A percentile compares a stretch with the other conserved stretches of the same genome.
phyloP scores from a whole-genome alignment of 805 yeast genomes.

The Barnettozyma sucrosica region DNA sequence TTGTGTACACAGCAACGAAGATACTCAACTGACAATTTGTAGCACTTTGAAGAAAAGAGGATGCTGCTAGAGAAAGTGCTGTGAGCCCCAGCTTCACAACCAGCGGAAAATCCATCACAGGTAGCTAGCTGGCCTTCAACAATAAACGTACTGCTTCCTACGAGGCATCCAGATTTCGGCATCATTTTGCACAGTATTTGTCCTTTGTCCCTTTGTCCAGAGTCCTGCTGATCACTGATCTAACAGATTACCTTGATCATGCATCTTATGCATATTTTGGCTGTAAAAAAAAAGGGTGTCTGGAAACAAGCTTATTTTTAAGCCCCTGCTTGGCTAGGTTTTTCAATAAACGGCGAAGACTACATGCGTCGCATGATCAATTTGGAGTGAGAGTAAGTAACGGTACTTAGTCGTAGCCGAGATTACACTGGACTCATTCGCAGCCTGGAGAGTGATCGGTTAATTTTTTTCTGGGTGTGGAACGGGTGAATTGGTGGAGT shows the following conservation, averaged over 20 bases:
- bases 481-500: neutral
- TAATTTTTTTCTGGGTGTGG: neutral
- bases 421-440: neutral
- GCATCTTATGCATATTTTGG: neutral
- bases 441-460: neutral
- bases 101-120: too few species aligned
- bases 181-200: too few species aligned
- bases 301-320: constrained; percentile 3
- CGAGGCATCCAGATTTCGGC: too few species aligned
- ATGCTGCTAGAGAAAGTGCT: too few species aligned
- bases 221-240: neutral
- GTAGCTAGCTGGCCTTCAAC: too few species aligned
- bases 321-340: neutral
- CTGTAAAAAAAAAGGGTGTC: neutral
- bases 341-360: neutral
- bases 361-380: neutral
- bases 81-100: too few species aligned
- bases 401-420: neutral
- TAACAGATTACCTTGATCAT: neutral
- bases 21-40: too few species aligned
- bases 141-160: too few species aligned
- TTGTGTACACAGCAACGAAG: too few species aligned
- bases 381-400: neutral
- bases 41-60: too few species aligned
- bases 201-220: neutral